Base-by-base conservation (phyloP, 352 stramenopile species). In the Globisporangium heterothallicum region DNA sequence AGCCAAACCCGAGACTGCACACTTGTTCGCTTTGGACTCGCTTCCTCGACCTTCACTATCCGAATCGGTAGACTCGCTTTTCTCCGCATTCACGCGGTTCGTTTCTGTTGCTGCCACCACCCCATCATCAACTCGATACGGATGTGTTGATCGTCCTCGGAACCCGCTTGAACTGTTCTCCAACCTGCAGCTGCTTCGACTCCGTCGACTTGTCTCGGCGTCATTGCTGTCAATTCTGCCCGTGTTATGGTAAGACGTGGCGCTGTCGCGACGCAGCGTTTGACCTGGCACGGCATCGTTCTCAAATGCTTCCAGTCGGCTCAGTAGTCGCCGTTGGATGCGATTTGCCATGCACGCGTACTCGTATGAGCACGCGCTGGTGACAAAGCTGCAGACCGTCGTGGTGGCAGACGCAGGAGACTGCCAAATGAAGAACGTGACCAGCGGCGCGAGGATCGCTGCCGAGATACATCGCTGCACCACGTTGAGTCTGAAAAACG, bases 401-500 rank as follows among this genome's bases (percentile, higher is more conserved):
- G 75, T 70, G 16, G 78, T 88, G 1, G 74, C 74, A 52, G 86
- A 77, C 13, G 71, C 75, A 0, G 78, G 78, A 25, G 78, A 88
- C n/a, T 74, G 47, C 78, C 78, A 86, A 16, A 92, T 64, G 40
- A 89, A 88, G n/a, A 84, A 47, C 2, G 78, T 92, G 42, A 92
- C 72, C 6, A 69, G 49, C 8, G 78, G 74, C 16, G 74, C 78
- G 24, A 92, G 59, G 18, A 92, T 62, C 1, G 57, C 54, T 7
- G 78, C 75, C 5, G 80, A 92, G 35, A 89, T 47, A 36, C 66
- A 63, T 45, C 80, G 80, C 59, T 92, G 80, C 53, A 86, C 72
- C 27, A 58, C 67, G 54, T 92, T 92, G 6, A 47, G 42, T 1
- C 40, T 41, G 6, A 74, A 59, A 36, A 77, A 76, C 4, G 32